These are phyloP conservation scores for Hemisphaericaspora xylofermentans DNA, from an alignment of 1,139 yeast genomes.

Conservation along the genomic window DNA sequence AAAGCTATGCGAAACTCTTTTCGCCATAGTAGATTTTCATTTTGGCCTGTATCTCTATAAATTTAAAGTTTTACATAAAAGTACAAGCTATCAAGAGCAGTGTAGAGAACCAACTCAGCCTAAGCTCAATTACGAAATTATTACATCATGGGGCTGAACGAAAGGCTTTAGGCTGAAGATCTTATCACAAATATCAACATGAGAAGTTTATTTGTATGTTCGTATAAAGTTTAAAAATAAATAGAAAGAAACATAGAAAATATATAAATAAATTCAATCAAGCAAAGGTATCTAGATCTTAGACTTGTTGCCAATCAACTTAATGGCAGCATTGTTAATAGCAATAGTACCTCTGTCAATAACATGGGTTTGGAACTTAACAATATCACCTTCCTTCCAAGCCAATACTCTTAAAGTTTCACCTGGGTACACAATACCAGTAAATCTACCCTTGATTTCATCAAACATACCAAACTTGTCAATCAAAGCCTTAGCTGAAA, in stretches of 20 bases:
- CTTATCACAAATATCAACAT: no score
- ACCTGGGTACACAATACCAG: conserved; percentile 96
- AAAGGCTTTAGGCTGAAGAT: no score
- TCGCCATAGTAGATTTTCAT: no score
- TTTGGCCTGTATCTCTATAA: no score
- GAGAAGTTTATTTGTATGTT: no score
- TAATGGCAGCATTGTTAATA: conserved; percentile 86
- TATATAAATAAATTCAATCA: conserved; percentile 1
- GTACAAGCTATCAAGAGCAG: no score
- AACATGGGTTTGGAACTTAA: conserved; percentile 81
- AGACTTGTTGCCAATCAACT: conserved; percentile 49
- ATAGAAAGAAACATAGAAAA: conserved; percentile 5
- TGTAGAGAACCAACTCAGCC: no score
- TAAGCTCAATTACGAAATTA: no score
- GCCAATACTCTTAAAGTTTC: conserved; percentile 80
- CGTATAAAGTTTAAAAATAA: conserved; percentile 1
- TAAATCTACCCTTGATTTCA: conserved; percentile 88
- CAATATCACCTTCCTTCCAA: conserved; percentile 73
- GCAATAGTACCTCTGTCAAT: conserved; percentile 79
- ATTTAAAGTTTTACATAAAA: no score
- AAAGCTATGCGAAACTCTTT: no score
- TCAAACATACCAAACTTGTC: conserved; percentile 80
- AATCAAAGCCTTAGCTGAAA: conserved; percentile 70
- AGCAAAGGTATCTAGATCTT: conserved; percentile 28
- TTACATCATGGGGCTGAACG: no score